Evolutionary conservation across 78 protist genomes (phyloP).

Genomic region (Pirum gemmata): DNA sequence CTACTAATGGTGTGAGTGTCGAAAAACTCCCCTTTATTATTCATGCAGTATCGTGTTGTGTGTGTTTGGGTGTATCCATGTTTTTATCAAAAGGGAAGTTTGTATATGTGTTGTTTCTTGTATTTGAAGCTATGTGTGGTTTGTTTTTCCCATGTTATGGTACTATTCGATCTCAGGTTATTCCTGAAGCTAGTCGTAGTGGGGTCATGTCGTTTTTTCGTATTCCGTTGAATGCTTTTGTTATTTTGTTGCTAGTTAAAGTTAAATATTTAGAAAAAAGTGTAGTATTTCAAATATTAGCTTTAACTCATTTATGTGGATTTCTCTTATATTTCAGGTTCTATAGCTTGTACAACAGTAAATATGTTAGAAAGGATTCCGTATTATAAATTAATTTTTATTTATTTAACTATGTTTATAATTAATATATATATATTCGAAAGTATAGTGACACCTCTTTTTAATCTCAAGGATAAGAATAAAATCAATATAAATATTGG

Average conservation of each 20-base stretch:
- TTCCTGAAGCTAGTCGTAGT: slow-evolving; percentile 77
- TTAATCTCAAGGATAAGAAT: no score
- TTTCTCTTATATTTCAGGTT: neutral
- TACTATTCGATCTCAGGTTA: slow-evolving; percentile 54
- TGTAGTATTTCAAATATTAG: neutral
- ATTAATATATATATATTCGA: no score
- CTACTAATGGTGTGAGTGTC: no score
- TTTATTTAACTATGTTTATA: no score
- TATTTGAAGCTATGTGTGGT: slow-evolving; percentile 80
- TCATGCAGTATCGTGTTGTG: no score
- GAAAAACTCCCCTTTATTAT: no score
- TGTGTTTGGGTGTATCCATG: neutral
- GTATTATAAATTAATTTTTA: no score
- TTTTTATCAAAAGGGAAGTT: slow-evolving; percentile 19
- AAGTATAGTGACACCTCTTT: no score
- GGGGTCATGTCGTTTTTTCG: slow-evolving; percentile 78
- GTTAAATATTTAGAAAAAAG: neutral
- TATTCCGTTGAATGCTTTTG: slow-evolving; percentile 80
- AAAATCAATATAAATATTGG: no score
- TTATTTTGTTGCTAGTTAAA: slow-evolving; percentile 29
- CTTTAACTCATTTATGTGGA: neutral
- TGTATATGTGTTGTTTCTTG: slow-evolving; percentile 48
- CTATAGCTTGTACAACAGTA: no score
- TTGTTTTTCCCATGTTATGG: slow-evolving; percentile 73
- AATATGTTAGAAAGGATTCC: no score